phyloP scores from a whole-genome alignment of 331 rosid genomes.

The Acacia concinna region DNA sequence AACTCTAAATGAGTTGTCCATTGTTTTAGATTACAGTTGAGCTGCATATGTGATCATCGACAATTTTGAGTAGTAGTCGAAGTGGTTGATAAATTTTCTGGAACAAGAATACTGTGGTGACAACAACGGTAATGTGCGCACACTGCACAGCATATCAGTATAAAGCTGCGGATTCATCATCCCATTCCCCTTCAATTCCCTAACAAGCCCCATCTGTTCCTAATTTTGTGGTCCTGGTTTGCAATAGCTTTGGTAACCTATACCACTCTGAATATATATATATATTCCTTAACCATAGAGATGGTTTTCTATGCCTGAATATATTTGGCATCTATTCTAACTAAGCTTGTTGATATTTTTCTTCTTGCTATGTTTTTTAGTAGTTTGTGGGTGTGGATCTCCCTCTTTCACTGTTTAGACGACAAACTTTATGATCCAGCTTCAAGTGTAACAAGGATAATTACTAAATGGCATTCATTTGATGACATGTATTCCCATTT shows the following conservation, averaged over 20 bases:
- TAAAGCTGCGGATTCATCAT: background rate
- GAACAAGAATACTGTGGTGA: background rate
- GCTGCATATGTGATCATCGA: background rate
- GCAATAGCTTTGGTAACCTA: background rate
- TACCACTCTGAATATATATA: background rate
- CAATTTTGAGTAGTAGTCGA: background rate
- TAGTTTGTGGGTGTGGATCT: background rate
- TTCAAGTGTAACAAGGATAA: background rate
- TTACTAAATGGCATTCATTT: background rate
- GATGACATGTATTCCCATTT: background rate
- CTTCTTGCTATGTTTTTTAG: background rate
- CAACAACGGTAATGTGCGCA: background rate
- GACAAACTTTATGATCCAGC: background rate
- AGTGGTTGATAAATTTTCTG: background rate
- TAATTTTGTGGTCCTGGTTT: background rate
- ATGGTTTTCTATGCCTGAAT: slow-evolving; percentile 1
- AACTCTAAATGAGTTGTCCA: background rate
- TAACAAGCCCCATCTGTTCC: background rate
- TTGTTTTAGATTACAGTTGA: background rate
- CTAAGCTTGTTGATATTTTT: background rate
- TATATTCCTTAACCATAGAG: background rate
- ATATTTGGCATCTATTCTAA: background rate
- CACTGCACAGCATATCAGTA: background rate
- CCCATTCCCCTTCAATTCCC: background rate
- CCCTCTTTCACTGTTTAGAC: background rate